Evolutionary conservation across 164 flowering plant species (phyloP).

Genomic region (Buxus sempervirens): DNA sequence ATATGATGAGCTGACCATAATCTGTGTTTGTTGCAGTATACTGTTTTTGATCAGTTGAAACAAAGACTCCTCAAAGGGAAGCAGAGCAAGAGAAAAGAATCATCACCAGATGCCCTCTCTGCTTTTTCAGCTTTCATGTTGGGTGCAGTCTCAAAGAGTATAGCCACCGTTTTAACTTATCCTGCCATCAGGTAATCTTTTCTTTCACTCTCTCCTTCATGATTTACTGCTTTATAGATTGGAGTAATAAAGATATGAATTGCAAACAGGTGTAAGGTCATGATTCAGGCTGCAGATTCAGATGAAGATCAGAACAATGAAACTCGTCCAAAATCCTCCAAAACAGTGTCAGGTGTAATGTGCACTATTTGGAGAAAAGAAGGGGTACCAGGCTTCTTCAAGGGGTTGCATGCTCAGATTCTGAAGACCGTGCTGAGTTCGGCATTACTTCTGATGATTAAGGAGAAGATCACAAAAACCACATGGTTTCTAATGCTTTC

Average conservation of each 20-base stretch:
- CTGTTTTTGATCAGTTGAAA: slow-evolving; percentile 86
- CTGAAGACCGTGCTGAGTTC: slow-evolving; percentile 75
- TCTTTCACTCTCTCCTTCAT: not conserved
- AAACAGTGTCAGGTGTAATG: slow-evolving; percentile 41
- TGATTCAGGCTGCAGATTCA: slow-evolving; percentile 72
- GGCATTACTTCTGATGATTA: slow-evolving; percentile 76
- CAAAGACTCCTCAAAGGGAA: slow-evolving; percentile 40
- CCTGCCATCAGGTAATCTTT: slow-evolving; percentile 75
- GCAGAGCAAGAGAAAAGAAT: slow-evolving; percentile 22
- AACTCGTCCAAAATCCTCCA: slow-evolving; percentile 26
- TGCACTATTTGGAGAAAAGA: slow-evolving; percentile 58
- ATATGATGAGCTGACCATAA: not conserved
- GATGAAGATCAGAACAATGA: slow-evolving; percentile 33
- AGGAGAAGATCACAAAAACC: slow-evolving; percentile 70
- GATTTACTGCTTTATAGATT: not conserved
- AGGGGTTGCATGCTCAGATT: slow-evolving; percentile 70
- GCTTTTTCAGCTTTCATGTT: slow-evolving; percentile 70
- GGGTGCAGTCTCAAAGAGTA: slow-evolving; percentile 78
- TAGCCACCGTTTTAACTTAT: slow-evolving; percentile 73
- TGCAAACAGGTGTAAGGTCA: slow-evolving; percentile 69
- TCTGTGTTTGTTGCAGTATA: slow-evolving; percentile 47
- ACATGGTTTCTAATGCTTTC: slow-evolving; percentile 75
- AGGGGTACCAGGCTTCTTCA: slow-evolving; percentile 65
- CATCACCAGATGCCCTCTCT: slow-evolving; percentile 63
- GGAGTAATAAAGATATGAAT: slow-evolving; percentile 2